phyloP scores from a whole-genome alignment of 1,139 yeast genomes.

The Pneumocystis sp. region DNA sequence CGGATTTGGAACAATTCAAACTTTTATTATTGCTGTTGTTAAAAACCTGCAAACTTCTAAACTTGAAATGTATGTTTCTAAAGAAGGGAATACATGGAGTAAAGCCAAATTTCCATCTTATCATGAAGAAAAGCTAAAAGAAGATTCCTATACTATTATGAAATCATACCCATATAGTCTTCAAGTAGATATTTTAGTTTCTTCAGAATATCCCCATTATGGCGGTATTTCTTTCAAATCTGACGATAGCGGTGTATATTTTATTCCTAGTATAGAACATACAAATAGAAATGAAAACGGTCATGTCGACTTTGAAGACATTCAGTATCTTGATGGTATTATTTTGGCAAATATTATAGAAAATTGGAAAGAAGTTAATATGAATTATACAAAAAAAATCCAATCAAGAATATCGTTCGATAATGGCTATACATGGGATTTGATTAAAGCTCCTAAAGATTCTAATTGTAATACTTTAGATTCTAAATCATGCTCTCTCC shows the following conservation, averaged over 20 bases:
- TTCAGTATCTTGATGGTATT: slow-evolving; percentile 54
- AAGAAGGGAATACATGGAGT: slow-evolving; percentile 39
- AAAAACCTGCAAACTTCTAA: slow-evolving; percentile 32
- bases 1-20: slow-evolving; percentile 35
- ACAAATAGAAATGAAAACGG: slow-evolving; percentile 31
- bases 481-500: slow-evolving; percentile 40
- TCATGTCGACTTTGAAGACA: slow-evolving; percentile 32
- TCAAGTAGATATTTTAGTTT: slow-evolving; percentile 33
- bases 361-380: slow-evolving; percentile 16
- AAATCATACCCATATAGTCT: slow-evolving; percentile 44
- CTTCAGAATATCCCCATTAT: slow-evolving; percentile 14
- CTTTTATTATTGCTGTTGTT: slow-evolving; percentile 40
- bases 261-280: slow-evolving; percentile 33
- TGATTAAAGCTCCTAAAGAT: slow-evolving; percentile 30
- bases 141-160: slow-evolving; percentile 37
- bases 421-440: slow-evolving; percentile 51
- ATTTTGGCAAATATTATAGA: slow-evolving; percentile 41
- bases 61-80: slow-evolving; percentile 40
- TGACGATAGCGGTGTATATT: slow-evolving; percentile 49
- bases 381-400: slow-evolving; percentile 19
- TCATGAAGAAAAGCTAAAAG: slow-evolving; percentile 13
- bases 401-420: slow-evolving; percentile 41
- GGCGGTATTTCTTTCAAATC: slow-evolving; percentile 39
- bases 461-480: slow-evolving; percentile 27
- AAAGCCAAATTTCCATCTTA: slow-evolving; percentile 38